These are phyloP conservation scores for Naganishia onofrii DNA, from an alignment of 768 basidiomycete species.

Conservation along the genomic window DNA sequence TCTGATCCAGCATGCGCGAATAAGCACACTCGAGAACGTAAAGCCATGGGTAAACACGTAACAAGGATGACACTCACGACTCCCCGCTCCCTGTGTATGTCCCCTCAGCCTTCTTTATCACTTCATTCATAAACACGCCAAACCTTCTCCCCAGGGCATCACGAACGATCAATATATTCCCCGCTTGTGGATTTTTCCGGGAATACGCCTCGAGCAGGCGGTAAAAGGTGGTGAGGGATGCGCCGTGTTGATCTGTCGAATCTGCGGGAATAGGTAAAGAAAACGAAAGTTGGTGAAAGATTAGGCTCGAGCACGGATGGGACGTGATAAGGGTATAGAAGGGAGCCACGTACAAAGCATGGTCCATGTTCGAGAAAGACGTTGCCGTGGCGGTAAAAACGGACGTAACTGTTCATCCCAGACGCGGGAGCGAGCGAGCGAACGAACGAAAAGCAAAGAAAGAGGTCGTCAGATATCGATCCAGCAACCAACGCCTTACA, in stretches of 20 bases:
- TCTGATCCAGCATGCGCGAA: constrained; percentile 1
- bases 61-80: constrained; percentile 57
- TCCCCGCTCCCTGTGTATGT: constrained; percentile 87
- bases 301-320: no score
- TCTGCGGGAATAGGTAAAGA: constrained; percentile 32
- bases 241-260: constrained; percentile 91
- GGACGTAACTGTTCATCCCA: constrained; percentile 35
- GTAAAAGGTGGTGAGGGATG: constrained; percentile 85
- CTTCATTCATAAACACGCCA: constrained; percentile 80
- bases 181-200: constrained; percentile 32
- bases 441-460: background rate
- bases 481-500: no score
- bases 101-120: constrained; percentile 61
- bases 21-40: background rate
- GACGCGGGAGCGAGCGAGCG: no score
- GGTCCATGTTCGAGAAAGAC: constrained; percentile 44
- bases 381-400: constrained; percentile 44
- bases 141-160: constrained; percentile 68
- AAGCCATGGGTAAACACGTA: no score
- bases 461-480: background rate
- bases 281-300: background rate
- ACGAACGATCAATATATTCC: constrained; percentile 62
- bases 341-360: constrained; percentile 40
- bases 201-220: constrained; percentile 44
- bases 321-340: background rate